phyloP scores from a whole-genome alignment of 495 filamentous ascomycete species.

The Xylaria longipes region DNA sequence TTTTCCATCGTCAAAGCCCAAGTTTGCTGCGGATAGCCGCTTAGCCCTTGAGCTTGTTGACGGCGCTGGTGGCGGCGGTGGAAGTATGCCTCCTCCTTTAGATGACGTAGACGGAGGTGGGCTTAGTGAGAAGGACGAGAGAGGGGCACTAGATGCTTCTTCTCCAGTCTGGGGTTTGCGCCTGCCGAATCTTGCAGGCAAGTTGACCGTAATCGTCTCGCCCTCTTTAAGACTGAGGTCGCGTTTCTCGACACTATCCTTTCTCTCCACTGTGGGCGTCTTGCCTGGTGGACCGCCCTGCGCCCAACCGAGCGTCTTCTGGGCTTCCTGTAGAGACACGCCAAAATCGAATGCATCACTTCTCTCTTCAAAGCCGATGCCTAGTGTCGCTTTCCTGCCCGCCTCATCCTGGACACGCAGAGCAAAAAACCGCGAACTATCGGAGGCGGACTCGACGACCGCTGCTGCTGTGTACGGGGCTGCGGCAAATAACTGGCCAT shows the following conservation, averaged over 20 bases:
- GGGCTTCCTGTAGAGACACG: conserved; percentile 76
- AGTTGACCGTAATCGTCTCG: conserved; percentile 81
- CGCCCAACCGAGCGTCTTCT: conserved; percentile 58
- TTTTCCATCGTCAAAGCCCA: conserved; percentile 71
- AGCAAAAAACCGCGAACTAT: conserved; percentile 81
- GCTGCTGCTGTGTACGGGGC: conserved; percentile 68
- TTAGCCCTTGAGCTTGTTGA: conserved; percentile 53
- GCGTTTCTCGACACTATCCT: conserved; percentile 58
- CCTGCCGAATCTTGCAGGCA: conserved; percentile 61
- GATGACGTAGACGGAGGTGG: conserved; percentile 51
- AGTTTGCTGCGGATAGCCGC: conserved; percentile 56
- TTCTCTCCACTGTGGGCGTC: conserved; percentile 38
- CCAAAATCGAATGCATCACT: conserved; percentile 83
- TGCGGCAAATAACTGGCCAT: conserved; percentile 78
- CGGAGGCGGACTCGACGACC: conserved; percentile 73
- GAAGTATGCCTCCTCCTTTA: conserved; percentile 48
- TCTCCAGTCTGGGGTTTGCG: conserved; percentile 38
- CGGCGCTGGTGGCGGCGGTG: conserved; percentile 66
- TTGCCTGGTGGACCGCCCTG: conserved; percentile 32
- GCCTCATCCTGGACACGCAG: conserved; percentile 73
- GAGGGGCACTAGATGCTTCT: conserved; percentile 29
- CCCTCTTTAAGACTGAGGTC: conserved; percentile 84
- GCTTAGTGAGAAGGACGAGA: conserved; percentile 59
- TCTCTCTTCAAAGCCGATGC: conserved; percentile 86
- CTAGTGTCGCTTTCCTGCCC: conserved; percentile 73